A percentile compares a stretch with the other conserved stretches of the same genome.
phyloP scores from a whole-genome alignment of 2,329 filamentous ascomycete species.

The Fusarium tanahbumbuense region DNA sequence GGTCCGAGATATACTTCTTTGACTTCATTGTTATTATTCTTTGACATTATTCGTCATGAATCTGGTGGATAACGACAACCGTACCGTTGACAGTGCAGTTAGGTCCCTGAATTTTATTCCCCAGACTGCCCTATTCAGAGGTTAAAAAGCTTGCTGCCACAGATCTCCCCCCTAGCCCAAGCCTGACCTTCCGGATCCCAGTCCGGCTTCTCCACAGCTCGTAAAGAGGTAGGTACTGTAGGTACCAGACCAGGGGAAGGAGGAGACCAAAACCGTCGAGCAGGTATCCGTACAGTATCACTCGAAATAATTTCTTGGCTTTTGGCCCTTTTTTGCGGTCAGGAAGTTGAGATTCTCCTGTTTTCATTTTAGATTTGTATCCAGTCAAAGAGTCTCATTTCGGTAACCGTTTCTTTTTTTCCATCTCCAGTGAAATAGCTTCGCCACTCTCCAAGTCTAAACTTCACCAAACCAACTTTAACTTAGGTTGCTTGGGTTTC shows the following conservation, averaged over 20 bases:
- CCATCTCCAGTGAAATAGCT: neutral
- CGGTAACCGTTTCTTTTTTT: neutral
- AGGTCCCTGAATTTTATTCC: neutral
- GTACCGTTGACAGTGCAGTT: neutral
- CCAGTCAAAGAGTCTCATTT: slow-evolving; percentile 9
- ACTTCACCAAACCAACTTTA: slow-evolving; percentile 26
- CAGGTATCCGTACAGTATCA: slow-evolving; percentile 22
- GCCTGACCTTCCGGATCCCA: slow-evolving; percentile 21
- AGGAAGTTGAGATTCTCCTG: slow-evolving; percentile 22
- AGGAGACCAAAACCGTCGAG: neutral
- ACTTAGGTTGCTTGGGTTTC: slow-evolving; percentile 6
- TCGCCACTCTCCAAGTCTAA: slow-evolving; percentile 4
- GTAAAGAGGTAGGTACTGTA: slow-evolving; percentile 1
- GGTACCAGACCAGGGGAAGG: slow-evolving; percentile 22
- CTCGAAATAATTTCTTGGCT: slow-evolving; percentile 37
- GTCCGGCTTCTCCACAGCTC: slow-evolving; percentile 22
- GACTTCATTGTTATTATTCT: no score
- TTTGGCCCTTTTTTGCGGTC: slow-evolving; percentile 26
- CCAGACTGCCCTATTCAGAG: slow-evolving; percentile 2
- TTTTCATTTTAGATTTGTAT: slow-evolving; percentile 1
- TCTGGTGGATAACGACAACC: neutral
- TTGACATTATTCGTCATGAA: neutral
- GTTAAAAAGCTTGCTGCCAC: slow-evolving; percentile 1
- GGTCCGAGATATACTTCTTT: neutral
- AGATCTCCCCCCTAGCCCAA: slow-evolving; percentile 10